phyloP scores from a whole-genome alignment of 179 eudicot species.

The Silene noctiflora region DNA sequence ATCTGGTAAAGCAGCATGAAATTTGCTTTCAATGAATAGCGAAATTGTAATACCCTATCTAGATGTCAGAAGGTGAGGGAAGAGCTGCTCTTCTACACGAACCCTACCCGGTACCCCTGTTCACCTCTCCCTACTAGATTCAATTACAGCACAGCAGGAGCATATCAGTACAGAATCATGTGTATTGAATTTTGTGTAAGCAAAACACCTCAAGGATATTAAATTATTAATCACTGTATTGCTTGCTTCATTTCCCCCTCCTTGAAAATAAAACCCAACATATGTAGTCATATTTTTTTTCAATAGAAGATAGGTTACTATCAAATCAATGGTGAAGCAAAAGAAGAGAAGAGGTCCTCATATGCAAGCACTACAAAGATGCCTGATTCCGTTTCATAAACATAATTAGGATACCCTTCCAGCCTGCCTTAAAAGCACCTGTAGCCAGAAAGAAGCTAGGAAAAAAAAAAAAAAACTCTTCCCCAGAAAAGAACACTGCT shows the following conservation, averaged over 20 bases:
- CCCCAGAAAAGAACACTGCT: background rate
- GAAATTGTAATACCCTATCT: background rate
- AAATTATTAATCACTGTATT: background rate
- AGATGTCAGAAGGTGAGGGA: conserved; percentile 3
- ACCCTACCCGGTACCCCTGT: background rate
- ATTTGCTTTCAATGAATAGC: background rate
- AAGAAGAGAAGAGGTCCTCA: background rate
- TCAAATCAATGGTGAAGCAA: background rate
- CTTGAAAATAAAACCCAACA: background rate
- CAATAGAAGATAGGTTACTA: too few relatives aligned
- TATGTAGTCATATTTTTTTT: too few relatives aligned
- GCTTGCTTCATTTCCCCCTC: background rate
- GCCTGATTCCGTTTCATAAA: background rate
- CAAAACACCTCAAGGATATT: background rate
- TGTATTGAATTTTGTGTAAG: background rate
- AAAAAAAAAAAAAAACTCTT: too few relatives aligned
- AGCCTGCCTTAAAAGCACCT: too few relatives aligned
- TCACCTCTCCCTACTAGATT: background rate
- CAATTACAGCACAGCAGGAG: background rate
- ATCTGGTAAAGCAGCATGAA: background rate
- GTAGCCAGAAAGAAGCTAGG: too few relatives aligned
- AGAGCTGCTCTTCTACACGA: background rate
- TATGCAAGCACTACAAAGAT: background rate
- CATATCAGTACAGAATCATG: background rate
- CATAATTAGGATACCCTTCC: too few relatives aligned